A percentile compares a stretch with the other conserved stretches of the same genome.
phyloP scores from a whole-genome alignment of 129 eudicot genomes.

The Erigeron canadensis region DNA sequence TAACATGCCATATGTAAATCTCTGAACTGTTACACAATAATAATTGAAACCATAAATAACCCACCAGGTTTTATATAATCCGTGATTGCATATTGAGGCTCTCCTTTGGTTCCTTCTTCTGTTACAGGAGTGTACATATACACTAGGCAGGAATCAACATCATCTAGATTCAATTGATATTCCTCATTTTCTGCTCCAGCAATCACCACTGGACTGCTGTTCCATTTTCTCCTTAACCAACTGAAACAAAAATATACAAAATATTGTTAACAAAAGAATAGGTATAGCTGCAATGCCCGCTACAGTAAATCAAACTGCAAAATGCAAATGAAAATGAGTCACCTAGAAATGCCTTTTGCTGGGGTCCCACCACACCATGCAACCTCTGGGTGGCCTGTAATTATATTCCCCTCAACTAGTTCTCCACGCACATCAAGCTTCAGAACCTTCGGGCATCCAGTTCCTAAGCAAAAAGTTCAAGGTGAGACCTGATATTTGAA shows the following conservation, averaged over 20 bases:
- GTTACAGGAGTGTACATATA: slow-evolving; percentile 98
- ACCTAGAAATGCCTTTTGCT: slow-evolving; percentile 96
- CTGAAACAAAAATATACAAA: slow-evolving; percentile 32
- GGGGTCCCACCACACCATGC: slow-evolving; percentile 99
- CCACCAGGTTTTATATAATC: slow-evolving; percentile 91
- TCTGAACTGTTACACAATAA: not conserved
- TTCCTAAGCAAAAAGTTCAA: slow-evolving; percentile 48
- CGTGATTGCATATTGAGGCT: slow-evolving; percentile 96
- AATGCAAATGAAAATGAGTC: slow-evolving; percentile 25
- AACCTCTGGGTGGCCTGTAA: slow-evolving; percentile 76
- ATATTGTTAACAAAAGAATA: not conserved
- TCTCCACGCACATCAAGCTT: slow-evolving; percentile 90
- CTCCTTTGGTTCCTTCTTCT: slow-evolving; percentile 96
- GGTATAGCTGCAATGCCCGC: slow-evolving; percentile 7
- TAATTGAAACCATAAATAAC: slow-evolving; percentile 11
- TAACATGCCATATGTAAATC: slow-evolving; percentile 3
- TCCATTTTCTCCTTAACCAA: slow-evolving; percentile 97
- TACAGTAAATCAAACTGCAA: slow-evolving; percentile 13
- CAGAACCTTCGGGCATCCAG: slow-evolving; percentile 87
- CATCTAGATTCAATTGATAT: slow-evolving; percentile 67
- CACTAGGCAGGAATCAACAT: slow-evolving; percentile 87
- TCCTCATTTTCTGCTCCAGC: slow-evolving; percentile 89
- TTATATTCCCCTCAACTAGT: slow-evolving; percentile 76
- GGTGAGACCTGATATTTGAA: not conserved
- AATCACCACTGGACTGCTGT: slow-evolving; percentile 91